Evolutionary conservation across 352 stramenopile genomes (phyloP), one percentile per base, ranked within the genome.

Genomic region (Pythium apleroticum): DNA sequence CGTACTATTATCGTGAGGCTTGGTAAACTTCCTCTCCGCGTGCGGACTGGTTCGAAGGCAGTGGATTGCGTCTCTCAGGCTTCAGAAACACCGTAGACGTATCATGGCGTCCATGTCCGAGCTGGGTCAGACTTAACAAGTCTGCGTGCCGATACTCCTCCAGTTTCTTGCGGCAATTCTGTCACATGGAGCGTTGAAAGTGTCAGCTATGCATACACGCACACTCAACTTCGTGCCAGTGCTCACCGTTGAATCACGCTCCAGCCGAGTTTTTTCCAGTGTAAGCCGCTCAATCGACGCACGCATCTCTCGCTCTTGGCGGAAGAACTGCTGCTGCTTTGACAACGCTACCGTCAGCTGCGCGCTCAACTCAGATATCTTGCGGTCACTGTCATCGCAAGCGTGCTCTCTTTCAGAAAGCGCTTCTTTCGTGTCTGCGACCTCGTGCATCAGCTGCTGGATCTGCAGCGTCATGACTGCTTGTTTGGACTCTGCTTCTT

Each of bases 291-390:
- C 84, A 19, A 90, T 48, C 7, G 80, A 57, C 15, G 77, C 85
- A 25, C 80, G 72, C 53, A 91, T 65, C 35, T 93, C 81, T 11
- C 83, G 78, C 45, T 93, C 84, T 63, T 89, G 80, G 19, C 81
- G 72, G 45, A 89, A 86, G 33, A 88, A 80, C 25, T 90, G 81
- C 30, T 93, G 81, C 39, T 93, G 84, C 45, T 88, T 91, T 14
- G 84, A 88, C 10, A 93, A 57, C 9, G 81, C 75, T n/a, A 83
- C 68, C 15, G 80, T 86, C 4, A 93, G 68, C 55, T 93, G 84
- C 1, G 77, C 58, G 61, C 80, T 90, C 20, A 91, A 65, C 55
- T 93, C 84, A 0, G 77, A 75, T 0, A 88, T 69, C 35, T 88
- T 90, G n/a, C 81, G 65, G 41, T 93, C 84, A 22, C 75, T 81